Evolutionary conservation across 2,329 filamentous ascomycete genomes (phyloP), one percentile per base, ranked within the genome.

Genomic region (Penicillium frequentans): DNA sequence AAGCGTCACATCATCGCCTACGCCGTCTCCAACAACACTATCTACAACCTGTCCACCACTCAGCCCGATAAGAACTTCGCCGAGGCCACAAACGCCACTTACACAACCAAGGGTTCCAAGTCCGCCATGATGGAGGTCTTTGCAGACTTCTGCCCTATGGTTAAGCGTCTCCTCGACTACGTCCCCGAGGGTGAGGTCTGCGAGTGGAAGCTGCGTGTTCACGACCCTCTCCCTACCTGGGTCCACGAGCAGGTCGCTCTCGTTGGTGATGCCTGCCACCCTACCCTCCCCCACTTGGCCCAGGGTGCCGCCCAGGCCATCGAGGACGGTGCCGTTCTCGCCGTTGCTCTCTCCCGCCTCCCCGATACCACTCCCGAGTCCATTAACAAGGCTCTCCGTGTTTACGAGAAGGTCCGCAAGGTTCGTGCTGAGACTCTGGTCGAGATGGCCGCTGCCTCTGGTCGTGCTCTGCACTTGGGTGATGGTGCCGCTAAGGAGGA

Each of bases 1-100:
- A 83, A 84, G 66, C 79, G 84, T 4, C 87, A 89, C 62, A 85
- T 88, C 59, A 89, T 90, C 67, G 86, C 85, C 1, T 90, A 90
- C 65, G 82, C 86, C 0, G 81, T 90, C 29, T 80, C 82, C 54
- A 80, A 81, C 61, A 85, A 88, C 65, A 79, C 80, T 16, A 83
- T 89, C 56, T 89, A 89, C 76, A 90, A 90, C 72, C 73, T 89
- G 42, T 85, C 82, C 13, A 86, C 86, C 2, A 78, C 82, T 0
- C 86, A 88, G 59, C 84, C 85, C 0, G 84, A 87, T 57, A 76
- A 73, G 29, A 83, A 87, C 66, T 86, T 86, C 60, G 82, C 84
- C 1, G 79, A 79, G 3, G 84, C 83, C 1, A 80, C 81, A 3
- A 82, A 81, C 5, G 81, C 82, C 11, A 86, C 84, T 2, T 89